Evolutionary conservation across 2,329 filamentous ascomycete species (phyloP).

Genomic region (Cryoendolithus antarcticus): DNA sequence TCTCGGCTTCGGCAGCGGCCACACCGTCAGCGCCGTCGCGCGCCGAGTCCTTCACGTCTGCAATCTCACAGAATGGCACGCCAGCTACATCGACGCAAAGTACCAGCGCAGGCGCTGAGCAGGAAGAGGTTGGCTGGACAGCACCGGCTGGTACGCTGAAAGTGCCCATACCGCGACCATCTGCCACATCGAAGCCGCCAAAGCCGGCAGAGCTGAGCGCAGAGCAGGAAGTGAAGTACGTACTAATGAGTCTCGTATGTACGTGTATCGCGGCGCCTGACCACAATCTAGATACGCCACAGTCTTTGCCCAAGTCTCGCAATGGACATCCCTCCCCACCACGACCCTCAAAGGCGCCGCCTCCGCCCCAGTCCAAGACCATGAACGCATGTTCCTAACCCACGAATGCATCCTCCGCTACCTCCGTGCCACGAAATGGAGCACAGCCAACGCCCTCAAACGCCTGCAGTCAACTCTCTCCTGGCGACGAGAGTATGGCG

Average conservation of each 20-base stretch:
- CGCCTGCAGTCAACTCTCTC: constrained; percentile 69
- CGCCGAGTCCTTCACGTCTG: constrained; percentile 15
- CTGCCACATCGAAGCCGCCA: constrained; percentile 44
- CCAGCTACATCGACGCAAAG: constrained; percentile 12
- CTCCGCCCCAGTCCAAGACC: constrained; percentile 56
- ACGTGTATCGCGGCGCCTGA: too few species aligned
- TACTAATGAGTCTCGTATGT: too few species aligned
- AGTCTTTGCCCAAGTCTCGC: constrained; percentile 56
- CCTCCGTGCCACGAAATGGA: constrained; percentile 87
- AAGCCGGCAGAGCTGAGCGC: constrained; percentile 50
- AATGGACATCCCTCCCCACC: constrained; percentile 59
- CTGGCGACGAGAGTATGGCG: constrained; percentile 85
- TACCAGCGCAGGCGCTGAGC: constrained; percentile 8
- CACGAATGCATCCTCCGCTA: constrained; percentile 87
- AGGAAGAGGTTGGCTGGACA: constrained; percentile 13
- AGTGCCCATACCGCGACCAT: constrained; percentile 21
- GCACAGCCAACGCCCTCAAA: constrained; percentile 59
- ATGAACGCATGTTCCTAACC: constrained; percentile 81
- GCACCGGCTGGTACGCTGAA: constrained; percentile 19
- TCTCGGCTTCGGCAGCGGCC: too few species aligned
- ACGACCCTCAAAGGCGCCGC: constrained; percentile 46
- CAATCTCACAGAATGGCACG: constrained; percentile 6
- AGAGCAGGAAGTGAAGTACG: constrained; percentile 78
- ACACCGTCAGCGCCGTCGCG: constrained; percentile 8
- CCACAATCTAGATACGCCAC: constrained; percentile 30